Base-by-base conservation (phyloP, 2,329 filamentous ascomycete genomes). In the Neonectria coccinea region DNA sequence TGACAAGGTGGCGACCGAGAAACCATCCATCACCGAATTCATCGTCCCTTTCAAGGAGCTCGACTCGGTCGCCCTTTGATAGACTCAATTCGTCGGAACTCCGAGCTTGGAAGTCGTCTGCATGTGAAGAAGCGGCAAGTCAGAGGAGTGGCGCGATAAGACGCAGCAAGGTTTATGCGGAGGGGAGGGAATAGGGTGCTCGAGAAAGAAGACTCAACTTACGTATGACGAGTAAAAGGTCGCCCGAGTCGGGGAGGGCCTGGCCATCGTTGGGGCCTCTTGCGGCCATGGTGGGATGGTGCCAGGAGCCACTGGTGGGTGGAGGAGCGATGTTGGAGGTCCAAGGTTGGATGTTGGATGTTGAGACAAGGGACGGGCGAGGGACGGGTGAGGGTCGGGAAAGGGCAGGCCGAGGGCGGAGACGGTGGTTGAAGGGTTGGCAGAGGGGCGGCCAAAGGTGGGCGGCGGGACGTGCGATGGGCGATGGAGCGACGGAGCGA, bases 31-130 rank as follows among this genome's bases (percentile, higher is more conserved):
- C 92, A 66, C 92, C 92, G 78, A 96, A 97, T 77, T 96, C 92
- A 77, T 96, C 92, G 77, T 96, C 92, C 74, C 92, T 87, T 80
- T 96, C 92, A 68, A 95, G 88, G 67, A 97, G 82, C 81, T 95
- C 91, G 66, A 97, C 91, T 68, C 91, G 89, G 74, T 96, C 92
- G 72, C 92, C 94, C 76, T 97, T 97, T 59, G 88, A 84, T 70
- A 99, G 85, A 72, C 89, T 97, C 75, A 99, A 85, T 84, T 99
- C 96, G 81, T 99, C 96, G 62, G 92, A 91, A 79, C 94, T 97
- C 71, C 96, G 90, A 62, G 95, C 94, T 72, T 90, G 84, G 79
- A 99, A 98, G 80, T 97, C 94, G 81, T 99, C 93, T 97, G 63
- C 48, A 61, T 44, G 47, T 47, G 33, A 42, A 45, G 48, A 66